phyloP scores from a whole-genome alignment of 2,329 filamentous ascomycete genomes.

The Alternaria conjuncta region DNA sequence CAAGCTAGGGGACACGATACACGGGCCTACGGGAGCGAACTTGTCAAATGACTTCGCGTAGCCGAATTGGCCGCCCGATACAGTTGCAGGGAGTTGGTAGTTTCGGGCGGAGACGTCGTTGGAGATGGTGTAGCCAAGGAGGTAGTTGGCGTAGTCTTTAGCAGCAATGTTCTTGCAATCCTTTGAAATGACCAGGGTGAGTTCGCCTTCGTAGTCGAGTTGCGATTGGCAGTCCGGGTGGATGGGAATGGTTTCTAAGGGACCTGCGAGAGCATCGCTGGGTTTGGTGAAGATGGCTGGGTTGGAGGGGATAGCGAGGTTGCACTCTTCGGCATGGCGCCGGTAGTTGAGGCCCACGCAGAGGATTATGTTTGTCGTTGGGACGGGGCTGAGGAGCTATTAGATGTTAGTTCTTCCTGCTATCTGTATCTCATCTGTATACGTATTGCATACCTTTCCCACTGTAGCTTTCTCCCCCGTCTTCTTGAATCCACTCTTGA shows the following conservation, averaged over 20 bases:
- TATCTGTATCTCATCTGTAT: too few relatives aligned
- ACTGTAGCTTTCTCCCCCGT: constrained; percentile 34
- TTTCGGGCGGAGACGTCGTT: constrained; percentile 69
- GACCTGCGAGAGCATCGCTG: constrained; percentile 43
- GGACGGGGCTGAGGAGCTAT: constrained; percentile 37
- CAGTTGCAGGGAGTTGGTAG: constrained; percentile 55
- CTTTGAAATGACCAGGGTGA: constrained; percentile 42
- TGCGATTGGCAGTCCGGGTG: constrained; percentile 38
- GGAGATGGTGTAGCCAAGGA: constrained; percentile 68
- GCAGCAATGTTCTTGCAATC: constrained; percentile 53
- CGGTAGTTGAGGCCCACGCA: constrained; percentile 48
- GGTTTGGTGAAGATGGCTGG: constrained; percentile 48
- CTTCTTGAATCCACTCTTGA: constrained; percentile 39
- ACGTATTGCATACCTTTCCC: constrained; percentile 18
- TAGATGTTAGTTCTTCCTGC: not conserved
- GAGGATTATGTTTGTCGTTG: constrained; percentile 37
- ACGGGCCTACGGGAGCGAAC: constrained; percentile 54
- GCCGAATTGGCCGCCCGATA: constrained; percentile 48
- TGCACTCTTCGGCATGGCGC: constrained; percentile 43
- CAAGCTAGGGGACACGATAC: constrained; percentile 42
- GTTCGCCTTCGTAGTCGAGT: constrained; percentile 50
- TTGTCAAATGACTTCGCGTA: constrained; percentile 55
- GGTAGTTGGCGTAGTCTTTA: constrained; percentile 63
- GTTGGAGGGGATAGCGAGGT: constrained; percentile 38
- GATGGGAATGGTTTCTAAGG: constrained; percentile 39